Base-by-base conservation (phyloP, 257 asterid genomes). In the Solanum okadae region DNA sequence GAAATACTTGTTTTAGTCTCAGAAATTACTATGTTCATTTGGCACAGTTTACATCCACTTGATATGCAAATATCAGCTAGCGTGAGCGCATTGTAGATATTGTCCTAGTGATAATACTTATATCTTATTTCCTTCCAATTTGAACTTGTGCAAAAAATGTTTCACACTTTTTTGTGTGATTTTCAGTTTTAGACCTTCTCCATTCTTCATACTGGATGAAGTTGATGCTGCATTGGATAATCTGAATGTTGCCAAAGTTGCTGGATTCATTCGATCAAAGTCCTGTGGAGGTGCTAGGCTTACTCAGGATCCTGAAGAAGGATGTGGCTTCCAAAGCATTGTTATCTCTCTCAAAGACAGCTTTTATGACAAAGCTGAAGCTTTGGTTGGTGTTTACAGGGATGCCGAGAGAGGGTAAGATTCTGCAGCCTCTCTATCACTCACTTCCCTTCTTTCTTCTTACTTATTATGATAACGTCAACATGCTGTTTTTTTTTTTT, bases 221-320 rank as follows among this genome's bases (percentile, higher is more conserved):
- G 99, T 97, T 90, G 99, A 97, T 90, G 99, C 99, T 86, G 99
- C 99, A 25, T 88, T 97, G 88, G 99, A 97, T 83, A 97, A 96
- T 90, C 87, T 96, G 79, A 97, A 97, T 87, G 99, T 97, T 14
- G 99, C 99, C 88, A 97, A 97, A 91, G 98, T 97, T 35, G 99
- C 99, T 78, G 95, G 99, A 91, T 97, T 97, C 86, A 94, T 97
- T 83, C 94, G 97, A 91, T 91, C 98, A 87, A 96, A 94, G 91
- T 97, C 99, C 25, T 97, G 99, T 87, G 96, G 91, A 88, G 96
- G 96, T 81, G 96, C 94, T 87, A 89, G 96, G 83, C 6, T 85
- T 73, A 93, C 89, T 44, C 65, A 86, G 87, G 94, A 93, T 86
- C 88, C 84, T 27, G 94, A 92, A 29, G 94, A 89, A 73, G 99